Base-by-base conservation (phyloP, 2,329 filamentous ascomycete species). In the Aspergillus niger region DNA sequence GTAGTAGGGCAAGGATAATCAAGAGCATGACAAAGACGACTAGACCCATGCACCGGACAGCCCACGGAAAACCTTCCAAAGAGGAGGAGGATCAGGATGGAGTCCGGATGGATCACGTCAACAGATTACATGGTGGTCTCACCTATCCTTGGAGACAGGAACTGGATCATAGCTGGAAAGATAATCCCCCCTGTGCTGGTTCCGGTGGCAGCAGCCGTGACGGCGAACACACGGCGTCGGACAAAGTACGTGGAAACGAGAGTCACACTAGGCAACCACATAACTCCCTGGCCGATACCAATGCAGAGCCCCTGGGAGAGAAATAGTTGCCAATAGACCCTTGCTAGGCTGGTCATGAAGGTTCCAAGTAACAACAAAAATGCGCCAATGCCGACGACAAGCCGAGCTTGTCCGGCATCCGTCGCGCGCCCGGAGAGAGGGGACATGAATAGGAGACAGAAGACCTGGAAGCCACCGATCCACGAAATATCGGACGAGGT, bases 291-390 rank as follows among this genome's bases (percentile, higher is more conserved):
- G 0, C 78, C 79, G 8, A 82, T 52, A 3, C 80, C 80, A 24
- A 72, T 70, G 36, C 69, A 74, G 2, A 82, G 55, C 0, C 78
- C 80, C 57, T 82, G 80, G 0, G 79, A 69, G 4, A 85, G 75
- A 30, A 84, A 75, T 0, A 84, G 72, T 65, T 83, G 80, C 77
- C 79, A 83, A 66, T 82, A 83, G 22, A 68, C 62, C 0, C 68
- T 78, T 6, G 75, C 69, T 1, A 81, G 68, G 32, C 79, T 81
- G 8, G 80, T 80, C 66, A 77, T 74, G 65, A 84, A 79, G 26
- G 80, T 75, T 15, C 81, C 81, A 0, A 80, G 24, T 0, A 81
- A 62, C 7, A 70, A 64, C 8, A 81, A 57, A 5, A 77, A 57
- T 51, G 75, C 26, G 3, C 74, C 74, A 8, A 57, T 30, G 7